These are phyloP conservation scores for Neurospora discreta DNA, from an alignment of 495 filamentous ascomycete genomes.

Conservation along the genomic window DNA sequence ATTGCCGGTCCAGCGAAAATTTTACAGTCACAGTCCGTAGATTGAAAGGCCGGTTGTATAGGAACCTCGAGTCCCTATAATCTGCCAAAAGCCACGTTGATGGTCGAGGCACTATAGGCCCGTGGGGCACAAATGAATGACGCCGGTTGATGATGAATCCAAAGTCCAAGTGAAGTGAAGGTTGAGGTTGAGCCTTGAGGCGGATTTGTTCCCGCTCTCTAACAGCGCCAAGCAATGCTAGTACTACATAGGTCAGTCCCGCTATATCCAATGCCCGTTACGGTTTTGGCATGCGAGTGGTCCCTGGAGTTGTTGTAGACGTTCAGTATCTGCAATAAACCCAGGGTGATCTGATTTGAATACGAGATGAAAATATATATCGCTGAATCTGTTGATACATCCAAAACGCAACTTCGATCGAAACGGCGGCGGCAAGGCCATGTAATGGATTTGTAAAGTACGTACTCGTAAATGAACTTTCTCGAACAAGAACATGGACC, in stretches of 20 bases:
- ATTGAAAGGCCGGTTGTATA: neutral
- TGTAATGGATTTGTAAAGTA: neutral
- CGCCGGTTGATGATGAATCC: neutral
- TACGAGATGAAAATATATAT: no score
- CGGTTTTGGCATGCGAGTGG: neutral
- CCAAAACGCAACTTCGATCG: no score
- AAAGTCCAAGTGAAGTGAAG: neutral
- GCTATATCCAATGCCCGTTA: neutral
- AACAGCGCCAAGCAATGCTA: neutral
- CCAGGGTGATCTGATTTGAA: no score
- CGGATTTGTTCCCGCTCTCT: neutral
- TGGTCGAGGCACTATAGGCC: neutral
- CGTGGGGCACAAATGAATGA: neutral
- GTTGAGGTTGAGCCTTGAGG: neutral
- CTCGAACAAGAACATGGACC: neutral
- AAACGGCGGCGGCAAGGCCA: no score
- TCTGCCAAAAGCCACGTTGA: neutral
- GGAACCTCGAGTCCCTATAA: neutral
- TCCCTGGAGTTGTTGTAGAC: neutral
- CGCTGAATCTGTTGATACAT: no score
- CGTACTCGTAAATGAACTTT: neutral
- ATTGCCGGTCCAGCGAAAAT: neutral
- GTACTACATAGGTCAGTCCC: neutral
- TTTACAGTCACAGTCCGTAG: neutral
- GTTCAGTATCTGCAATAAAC: no score